Conservation (phyloP, 129 eudicot species). For the Lactuca sativa region DNA sequence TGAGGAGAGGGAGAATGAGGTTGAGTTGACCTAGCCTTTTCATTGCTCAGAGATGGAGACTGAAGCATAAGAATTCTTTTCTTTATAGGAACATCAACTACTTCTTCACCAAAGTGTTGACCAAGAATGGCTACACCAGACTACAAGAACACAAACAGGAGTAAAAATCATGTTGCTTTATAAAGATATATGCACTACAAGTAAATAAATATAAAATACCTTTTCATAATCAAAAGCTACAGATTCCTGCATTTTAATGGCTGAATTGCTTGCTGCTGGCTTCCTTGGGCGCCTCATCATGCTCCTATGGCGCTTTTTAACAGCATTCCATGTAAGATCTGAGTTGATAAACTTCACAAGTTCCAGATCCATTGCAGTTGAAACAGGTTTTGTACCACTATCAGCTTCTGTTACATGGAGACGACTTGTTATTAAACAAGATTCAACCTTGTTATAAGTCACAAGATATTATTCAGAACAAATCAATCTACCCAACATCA, state of each 20-base stretch:
- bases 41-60: conserved; percentile 35
- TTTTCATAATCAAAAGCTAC: conserved; percentile 59
- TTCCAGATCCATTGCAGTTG: conserved; percentile 36
- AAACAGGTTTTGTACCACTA: not conserved
- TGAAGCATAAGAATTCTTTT: conserved; percentile 57
- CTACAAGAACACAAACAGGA: conserved; percentile 35
- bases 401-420: conserved; percentile 24
- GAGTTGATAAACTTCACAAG: conserved; percentile 44
- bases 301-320: conserved; percentile 60
- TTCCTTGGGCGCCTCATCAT: conserved; percentile 44
- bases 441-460: conserved; percentile 4
- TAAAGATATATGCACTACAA: not conserved
- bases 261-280: conserved; percentile 29
- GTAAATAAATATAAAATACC: conserved; percentile 26
- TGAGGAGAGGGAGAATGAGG: conserved; percentile 32
- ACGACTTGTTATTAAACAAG: conserved; percentile 13
- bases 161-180: conserved; percentile 5
- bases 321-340: conserved; percentile 58
- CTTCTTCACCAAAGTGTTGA: conserved; percentile 48
- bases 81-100: conserved; percentile 70
- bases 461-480: not conserved
- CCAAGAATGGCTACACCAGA: conserved; percentile 51
- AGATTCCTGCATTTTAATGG: conserved; percentile 33
- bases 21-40: conserved; percentile 33
- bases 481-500: conserved; percentile 25